phyloP scores from a whole-genome alignment of 306 rosid genomes.

The Cucumis hystrix region DNA sequence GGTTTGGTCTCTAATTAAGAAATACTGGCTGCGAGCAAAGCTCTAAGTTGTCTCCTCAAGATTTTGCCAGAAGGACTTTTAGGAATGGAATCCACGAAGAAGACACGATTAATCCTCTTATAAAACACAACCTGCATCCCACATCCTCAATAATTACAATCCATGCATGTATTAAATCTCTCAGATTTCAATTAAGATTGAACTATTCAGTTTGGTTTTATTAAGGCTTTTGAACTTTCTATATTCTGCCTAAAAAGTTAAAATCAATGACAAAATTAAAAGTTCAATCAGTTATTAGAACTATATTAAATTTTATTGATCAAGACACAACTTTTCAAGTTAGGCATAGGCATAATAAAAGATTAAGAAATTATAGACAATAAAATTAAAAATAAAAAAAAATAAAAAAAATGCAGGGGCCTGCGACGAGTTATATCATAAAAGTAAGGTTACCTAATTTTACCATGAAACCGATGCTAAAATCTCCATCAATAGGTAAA shows the following conservation, averaged over 20 bases:
- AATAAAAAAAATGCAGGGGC: neutral
- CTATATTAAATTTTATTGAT: neutral
- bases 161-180: neutral
- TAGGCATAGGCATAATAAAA: neutral
- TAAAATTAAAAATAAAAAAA: neutral
- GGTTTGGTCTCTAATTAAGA: conserved; percentile 15
- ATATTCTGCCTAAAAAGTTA: neutral
- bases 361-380: neutral
- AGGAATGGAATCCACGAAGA: conserved; percentile 62
- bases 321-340: neutral
- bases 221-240: neutral
- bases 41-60: conserved; percentile 33
- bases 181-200: neutral
- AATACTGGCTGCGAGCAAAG: conserved; percentile 22
- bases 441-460: neutral
- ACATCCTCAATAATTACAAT: neutral
- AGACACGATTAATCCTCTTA: conserved; percentile 53
- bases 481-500: neutral
- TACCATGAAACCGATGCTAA: neutral
- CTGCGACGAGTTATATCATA: neutral
- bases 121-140: conserved; percentile 64
- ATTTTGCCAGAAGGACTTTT: conserved; percentile 73
- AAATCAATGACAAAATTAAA: neutral
- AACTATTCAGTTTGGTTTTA: neutral
- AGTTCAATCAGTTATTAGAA: neutral